These are phyloP conservation scores for Penicillium antarcticum DNA, from an alignment of 495 filamentous ascomycete genomes.

Conservation along the genomic window DNA sequence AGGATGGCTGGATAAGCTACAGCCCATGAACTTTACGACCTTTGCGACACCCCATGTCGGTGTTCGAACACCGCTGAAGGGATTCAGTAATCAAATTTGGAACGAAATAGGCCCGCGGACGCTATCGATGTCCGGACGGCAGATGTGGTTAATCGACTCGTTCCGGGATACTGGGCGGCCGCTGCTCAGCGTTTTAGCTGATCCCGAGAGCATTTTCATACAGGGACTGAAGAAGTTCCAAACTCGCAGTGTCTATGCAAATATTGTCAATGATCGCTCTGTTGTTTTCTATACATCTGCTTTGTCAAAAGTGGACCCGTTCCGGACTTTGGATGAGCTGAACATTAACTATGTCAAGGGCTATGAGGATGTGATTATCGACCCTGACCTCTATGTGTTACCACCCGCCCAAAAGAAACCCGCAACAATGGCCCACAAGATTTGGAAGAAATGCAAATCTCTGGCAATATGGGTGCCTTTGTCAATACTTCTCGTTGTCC, in stretches of 20 bases:
- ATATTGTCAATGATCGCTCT: slow-evolving; percentile 78
- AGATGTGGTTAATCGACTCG: slow-evolving; percentile 82
- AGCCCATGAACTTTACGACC: slow-evolving; percentile 90
- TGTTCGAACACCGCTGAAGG: slow-evolving; percentile 69
- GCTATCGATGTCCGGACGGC: slow-evolving; percentile 75
- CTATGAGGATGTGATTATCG: slow-evolving; percentile 74
- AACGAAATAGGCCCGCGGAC: slow-evolving; percentile 78
- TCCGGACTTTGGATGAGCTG: slow-evolving; percentile 56
- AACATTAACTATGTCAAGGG: slow-evolving; percentile 68
- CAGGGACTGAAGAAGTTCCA: slow-evolving; percentile 71
- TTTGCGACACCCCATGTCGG: slow-evolving; percentile 91
- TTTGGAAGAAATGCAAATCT: slow-evolving; percentile 25
- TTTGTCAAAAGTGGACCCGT: slow-evolving; percentile 74
- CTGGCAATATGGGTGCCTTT: slow-evolving; percentile 49
- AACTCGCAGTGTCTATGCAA: slow-evolving; percentile 73
- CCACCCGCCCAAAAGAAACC: slow-evolving; percentile 33
- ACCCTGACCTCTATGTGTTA: slow-evolving; percentile 60
- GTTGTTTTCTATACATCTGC: slow-evolving; percentile 78
- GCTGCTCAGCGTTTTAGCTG: slow-evolving; percentile 75
- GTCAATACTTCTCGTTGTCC: slow-evolving; percentile 56
- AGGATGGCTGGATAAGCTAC: slow-evolving; percentile 71
- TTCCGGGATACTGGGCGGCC: slow-evolving; percentile 80
- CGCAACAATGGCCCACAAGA: slow-evolving; percentile 25
- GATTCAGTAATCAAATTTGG: slow-evolving; percentile 64
- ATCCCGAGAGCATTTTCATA: slow-evolving; percentile 83